Evolutionary conservation across 2,329 filamentous ascomycete species (phyloP), one percentile per base, ranked within the genome.

Genomic region (Chaetomium olivaceum): DNA sequence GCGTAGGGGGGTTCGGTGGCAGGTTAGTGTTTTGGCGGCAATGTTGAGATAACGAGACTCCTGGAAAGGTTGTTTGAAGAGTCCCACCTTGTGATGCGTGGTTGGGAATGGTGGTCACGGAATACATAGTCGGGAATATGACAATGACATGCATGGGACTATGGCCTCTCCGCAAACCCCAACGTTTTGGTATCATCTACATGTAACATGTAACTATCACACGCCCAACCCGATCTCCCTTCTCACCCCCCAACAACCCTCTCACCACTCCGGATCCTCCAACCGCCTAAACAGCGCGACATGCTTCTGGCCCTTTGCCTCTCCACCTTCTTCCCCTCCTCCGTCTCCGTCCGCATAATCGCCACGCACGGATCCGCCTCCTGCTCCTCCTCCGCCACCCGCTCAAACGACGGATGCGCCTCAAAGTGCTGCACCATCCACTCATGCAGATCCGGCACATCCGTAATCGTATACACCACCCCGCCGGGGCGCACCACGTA

Each of bases 311-410:
- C 95, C 95, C 51, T 91, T 79, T 98, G 97, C 75, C 95, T 87
- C 72, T 89, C 87, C 16, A 99, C 95, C 81, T 99, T 99, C 82
- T 97, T 97, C 39, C 93, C 92, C 80, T 99, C 96, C 77, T 99
- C 95, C 3, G 96, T 99, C 80, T 95, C 93, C 43, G 84, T 85
- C 74, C 80, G 84, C 91, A 95, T 96, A 62, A 91, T 82, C 64
- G 79, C 79, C 7, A 94, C 90, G 75, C 90, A 92, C 69, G 87
- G 83, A 75, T 94, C 90, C 33, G 79, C 81, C 65, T 89, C 87
- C 71, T 87, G 83, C 68, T 92, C 90, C 67, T 87, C 86, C 67
- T 88, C 86, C 0, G 83, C 72, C 4, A 97, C 82, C 67, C 92
- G 83, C 79, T 92, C 90, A 77, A 96, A 98, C 57, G 91, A 85